Evolutionary conservation across 2,329 filamentous ascomycete genomes (phyloP).

Genomic region (Capronia coronata): DNA sequence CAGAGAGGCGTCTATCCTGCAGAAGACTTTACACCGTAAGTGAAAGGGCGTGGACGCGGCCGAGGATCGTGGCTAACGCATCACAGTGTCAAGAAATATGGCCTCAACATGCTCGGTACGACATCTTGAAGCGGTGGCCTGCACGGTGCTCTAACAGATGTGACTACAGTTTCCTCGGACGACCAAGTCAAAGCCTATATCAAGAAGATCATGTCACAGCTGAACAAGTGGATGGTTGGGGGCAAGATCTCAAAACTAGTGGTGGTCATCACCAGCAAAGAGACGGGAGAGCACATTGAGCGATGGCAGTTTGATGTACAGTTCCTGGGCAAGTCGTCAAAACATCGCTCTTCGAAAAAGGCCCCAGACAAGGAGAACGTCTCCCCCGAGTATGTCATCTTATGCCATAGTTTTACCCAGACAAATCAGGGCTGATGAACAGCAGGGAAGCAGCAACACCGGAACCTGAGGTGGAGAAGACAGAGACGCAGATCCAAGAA

Average conservation of each 20-base stretch:
- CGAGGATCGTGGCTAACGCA: slow-evolving; percentile 11
- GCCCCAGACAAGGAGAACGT: slow-evolving; percentile 64
- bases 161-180: slow-evolving; percentile 68
- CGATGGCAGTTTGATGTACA: slow-evolving; percentile 95
- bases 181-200: slow-evolving; percentile 99
- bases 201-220: slow-evolving; percentile 97
- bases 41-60: slow-evolving; percentile 17
- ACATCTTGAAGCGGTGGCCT: slow-evolving; percentile 9
- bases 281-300: slow-evolving; percentile 92
- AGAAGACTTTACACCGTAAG: slow-evolving; percentile 89
- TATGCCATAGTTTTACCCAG: neutral
- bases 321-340: slow-evolving; percentile 49
- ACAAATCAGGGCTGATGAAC: neutral
- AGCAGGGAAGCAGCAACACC: slow-evolving; percentile 30
- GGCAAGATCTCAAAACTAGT: slow-evolving; percentile 97
- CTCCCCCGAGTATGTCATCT: slow-evolving; percentile 45
- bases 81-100: slow-evolving; percentile 90
- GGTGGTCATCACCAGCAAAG: slow-evolving; percentile 93
- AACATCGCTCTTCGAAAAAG: slow-evolving; percentile 46
- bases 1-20: slow-evolving; percentile 79
- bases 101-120: slow-evolving; percentile 86
- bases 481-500: slow-evolving; percentile 85
- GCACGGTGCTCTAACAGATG: slow-evolving; percentile 13
- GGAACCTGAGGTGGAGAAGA: slow-evolving; percentile 57
- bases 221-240: slow-evolving; percentile 95